Percentiles rank a stretch among this genome's conserved stretches.
These are phyloP conservation scores for Aspergillus clavatus DNA, from an alignment of 2,329 filamentous ascomycete genomes.

Conservation along the genomic window DNA sequence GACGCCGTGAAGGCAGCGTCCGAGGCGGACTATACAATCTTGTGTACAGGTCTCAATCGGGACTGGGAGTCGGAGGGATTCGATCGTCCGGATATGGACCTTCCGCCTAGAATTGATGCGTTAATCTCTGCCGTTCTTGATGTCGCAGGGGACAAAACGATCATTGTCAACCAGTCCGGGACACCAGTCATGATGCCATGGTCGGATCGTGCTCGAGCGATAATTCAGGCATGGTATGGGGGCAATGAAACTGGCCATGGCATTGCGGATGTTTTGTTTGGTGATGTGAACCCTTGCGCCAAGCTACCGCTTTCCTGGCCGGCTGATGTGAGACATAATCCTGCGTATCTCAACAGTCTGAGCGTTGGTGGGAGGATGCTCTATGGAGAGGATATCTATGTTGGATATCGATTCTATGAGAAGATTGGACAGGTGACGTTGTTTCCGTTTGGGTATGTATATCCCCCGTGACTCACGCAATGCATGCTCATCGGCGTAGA, in stretches of 20 bases:
- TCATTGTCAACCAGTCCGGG: slow-evolving; percentile 70
- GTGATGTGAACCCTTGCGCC: slow-evolving; percentile 65
- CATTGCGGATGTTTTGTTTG: slow-evolving; percentile 72
- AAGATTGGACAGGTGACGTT: slow-evolving; percentile 57
- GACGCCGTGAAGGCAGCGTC: slow-evolving; percentile 12
- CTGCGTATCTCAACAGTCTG: slow-evolving; percentile 67
- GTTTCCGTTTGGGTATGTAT: slow-evolving; percentile 60
- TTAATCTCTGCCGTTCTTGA: slow-evolving; percentile 58
- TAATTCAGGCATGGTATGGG: slow-evolving; percentile 75
- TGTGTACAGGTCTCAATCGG: slow-evolving; percentile 21
- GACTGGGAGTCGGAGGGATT: slow-evolving; percentile 36
- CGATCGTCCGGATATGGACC: slow-evolving; percentile 51
- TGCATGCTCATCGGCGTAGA: slow-evolving; percentile 26
- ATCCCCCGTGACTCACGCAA: background rate
- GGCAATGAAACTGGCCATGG: slow-evolving; percentile 77
- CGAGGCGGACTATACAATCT: slow-evolving; percentile 17
- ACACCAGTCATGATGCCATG: slow-evolving; percentile 55
- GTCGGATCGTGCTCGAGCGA: slow-evolving; percentile 42
- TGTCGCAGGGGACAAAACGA: slow-evolving; percentile 59
- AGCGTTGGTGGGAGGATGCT: slow-evolving; percentile 65
- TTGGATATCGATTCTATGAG: slow-evolving; percentile 77
- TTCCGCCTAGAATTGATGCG: slow-evolving; percentile 49
- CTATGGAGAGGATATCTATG: slow-evolving; percentile 73
- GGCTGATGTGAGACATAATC: slow-evolving; percentile 59
- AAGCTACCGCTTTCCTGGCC: slow-evolving; percentile 72